A percentile compares a stretch with the other conserved stretches of the same genome.
These are phyloP conservation scores for Pyrenula massariospora DNA, from an alignment of 495 filamentous ascomycete species.

Conservation along the genomic window DNA sequence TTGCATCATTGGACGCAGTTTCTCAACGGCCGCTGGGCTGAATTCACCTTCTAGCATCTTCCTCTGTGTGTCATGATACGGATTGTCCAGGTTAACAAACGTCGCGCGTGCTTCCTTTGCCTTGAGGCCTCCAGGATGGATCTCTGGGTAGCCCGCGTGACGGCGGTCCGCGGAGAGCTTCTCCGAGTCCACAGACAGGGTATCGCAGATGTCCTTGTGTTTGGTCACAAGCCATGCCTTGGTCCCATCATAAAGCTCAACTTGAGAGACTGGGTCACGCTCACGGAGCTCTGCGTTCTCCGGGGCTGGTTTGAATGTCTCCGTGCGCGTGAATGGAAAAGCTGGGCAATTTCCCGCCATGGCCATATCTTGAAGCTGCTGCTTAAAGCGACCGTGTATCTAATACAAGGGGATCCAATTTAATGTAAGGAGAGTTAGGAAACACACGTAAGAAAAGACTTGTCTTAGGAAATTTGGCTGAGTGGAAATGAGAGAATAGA, in stretches of 20 bases:
- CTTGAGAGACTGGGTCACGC: conserved; percentile 25
- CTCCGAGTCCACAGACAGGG: conserved; percentile 20
- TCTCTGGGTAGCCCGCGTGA: conserved; percentile 31
- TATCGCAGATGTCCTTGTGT: conserved; percentile 28
- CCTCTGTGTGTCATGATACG: conserved; percentile 27
- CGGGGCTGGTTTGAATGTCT: conserved; percentile 23
- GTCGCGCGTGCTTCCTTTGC: conserved; percentile 31
- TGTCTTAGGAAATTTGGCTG: too few relatives aligned
- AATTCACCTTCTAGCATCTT: conserved; percentile 31
- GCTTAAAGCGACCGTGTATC: too few relatives aligned
- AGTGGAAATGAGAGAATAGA: too few relatives aligned
- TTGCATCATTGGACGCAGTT: conserved; percentile 27
- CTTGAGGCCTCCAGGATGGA: conserved; percentile 22
- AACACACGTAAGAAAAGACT: too few relatives aligned
- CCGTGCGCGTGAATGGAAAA: conserved; percentile 33
- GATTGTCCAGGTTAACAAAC: conserved; percentile 37
- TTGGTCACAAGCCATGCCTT: conserved; percentile 31
- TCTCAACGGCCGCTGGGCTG: conserved; percentile 19
- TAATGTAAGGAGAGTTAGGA: too few relatives aligned
- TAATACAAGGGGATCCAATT: too few relatives aligned
- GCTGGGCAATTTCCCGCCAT: too few relatives aligned
- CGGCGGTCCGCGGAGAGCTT: conserved; percentile 16
- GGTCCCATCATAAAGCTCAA: conserved; percentile 31
- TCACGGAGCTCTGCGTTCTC: conserved; percentile 27
- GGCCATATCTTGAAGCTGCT: too few relatives aligned